Evolutionary conservation across 1,284 basidiomycete genomes (phyloP), one percentile per base, ranked within the genome.

Genomic region (Rhodotorula sp.): DNA sequence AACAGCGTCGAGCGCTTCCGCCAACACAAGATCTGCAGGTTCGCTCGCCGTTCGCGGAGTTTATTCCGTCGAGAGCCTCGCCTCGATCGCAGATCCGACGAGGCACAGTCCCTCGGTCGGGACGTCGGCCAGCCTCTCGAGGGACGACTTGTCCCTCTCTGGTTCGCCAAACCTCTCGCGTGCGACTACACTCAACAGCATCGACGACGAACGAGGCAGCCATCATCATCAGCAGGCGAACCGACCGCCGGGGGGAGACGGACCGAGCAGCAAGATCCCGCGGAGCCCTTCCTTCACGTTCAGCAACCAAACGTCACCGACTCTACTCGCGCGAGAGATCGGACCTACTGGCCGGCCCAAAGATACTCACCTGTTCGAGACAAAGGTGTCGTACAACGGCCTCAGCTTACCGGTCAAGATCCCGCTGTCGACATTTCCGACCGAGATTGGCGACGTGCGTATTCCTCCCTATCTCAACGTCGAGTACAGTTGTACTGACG

Each of bases 381-480:
- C 93, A 0, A 85, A 86, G 17, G 89, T 95, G 66, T 85, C 84
- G 42, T 96, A 93, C 81, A 88, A 88, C 79, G 78, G 79, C 85
- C 87, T 71, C 62, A 62, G 58, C 24, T 59, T 70, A 8, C 93
- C 93, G 17, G 91, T 95, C 77, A 88, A 91, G 77, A 87, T 95
- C 78, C 93, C 93, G 3, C 82, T 95, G 64, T 86, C 87, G 20
- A 90, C 89, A 2, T 95, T 95, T 79, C 85, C 90, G 0, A 92
- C 95, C 79, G 95, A 99, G 84, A 91, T 99, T 66, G 95, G 95
- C 66, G 95, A 97, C 80, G 93, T 95, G 78, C 80, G 89, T 84
- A 60, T 62, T 73, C 74, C 79, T 62, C 78, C 57, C 51, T 67
- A 54, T 20, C 30, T 57, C 24, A 18, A 26, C 26, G 29, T 26